Conservation (phyloP, 331 rosid species). For the Rhamnella rubrinervis region DNA sequence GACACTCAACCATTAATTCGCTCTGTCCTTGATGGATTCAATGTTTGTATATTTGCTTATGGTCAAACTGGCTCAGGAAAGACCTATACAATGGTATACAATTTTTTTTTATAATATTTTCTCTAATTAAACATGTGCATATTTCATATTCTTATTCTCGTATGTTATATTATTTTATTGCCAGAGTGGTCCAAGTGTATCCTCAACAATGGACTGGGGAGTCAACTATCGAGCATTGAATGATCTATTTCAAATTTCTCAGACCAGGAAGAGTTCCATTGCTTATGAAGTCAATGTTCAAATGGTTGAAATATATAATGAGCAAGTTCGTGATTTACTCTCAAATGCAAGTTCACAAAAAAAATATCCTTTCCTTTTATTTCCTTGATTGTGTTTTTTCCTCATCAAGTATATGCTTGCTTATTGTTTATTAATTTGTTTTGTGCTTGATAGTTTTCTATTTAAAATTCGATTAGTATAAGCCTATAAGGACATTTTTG, state of each 20-base stretch:
- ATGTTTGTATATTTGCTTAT: constrained; percentile 86
- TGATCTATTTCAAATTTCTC: constrained; percentile 91
- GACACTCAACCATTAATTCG: constrained; percentile 92
- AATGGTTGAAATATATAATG: constrained; percentile 98
- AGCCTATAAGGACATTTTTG: constrained; percentile 6
- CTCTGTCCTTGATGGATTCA: constrained; percentile 93
- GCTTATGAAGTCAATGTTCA: constrained; percentile 92
- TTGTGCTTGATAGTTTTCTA: background rate
- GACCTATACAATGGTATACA: constrained; percentile 88
- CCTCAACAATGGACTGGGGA: constrained; percentile 86
- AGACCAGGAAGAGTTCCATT: constrained; percentile 71
- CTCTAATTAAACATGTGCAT: background rate
- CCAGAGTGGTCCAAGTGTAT: constrained; percentile 81
- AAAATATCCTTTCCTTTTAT: constrained; percentile 72
- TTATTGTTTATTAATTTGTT: background rate
- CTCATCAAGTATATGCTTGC: background rate
- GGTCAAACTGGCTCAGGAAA: constrained; percentile 87
- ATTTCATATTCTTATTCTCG: constrained; percentile 1
- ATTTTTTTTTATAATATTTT: constrained; percentile 3
- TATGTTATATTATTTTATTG: constrained; percentile 22
- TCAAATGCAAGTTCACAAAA: constrained; percentile 72
- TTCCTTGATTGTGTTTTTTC: constrained; percentile 1
- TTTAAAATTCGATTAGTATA: background rate
- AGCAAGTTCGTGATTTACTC: constrained; percentile 97
- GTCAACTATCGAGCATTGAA: constrained; percentile 91